Evolutionary conservation across 208 protist species (phyloP).

Genomic region (Hexamita inflata): DNA sequence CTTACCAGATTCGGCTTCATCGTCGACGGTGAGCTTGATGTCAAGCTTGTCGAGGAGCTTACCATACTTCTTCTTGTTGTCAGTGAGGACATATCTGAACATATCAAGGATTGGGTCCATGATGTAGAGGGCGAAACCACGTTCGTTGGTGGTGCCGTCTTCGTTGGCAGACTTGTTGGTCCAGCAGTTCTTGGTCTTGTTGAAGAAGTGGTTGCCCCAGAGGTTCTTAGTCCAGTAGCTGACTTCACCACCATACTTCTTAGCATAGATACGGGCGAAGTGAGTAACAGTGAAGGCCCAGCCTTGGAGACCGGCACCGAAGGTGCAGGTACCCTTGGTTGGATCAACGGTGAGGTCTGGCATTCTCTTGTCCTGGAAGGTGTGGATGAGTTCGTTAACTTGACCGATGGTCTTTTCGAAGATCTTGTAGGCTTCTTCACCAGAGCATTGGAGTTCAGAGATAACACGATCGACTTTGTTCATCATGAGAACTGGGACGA

Average conservation of each 20-base stretch:
- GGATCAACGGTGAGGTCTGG: conserved; percentile 62
- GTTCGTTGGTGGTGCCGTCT: conserved; percentile 46
- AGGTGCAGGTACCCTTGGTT: conserved; percentile 75
- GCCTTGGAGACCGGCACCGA: conserved; percentile 89
- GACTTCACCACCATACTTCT: conserved; percentile 73
- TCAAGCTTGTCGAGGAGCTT: conserved; percentile 75
- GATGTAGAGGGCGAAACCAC: conserved; percentile 85
- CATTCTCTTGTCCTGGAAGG: conserved; percentile 77
- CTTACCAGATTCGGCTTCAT: conserved; percentile 69
- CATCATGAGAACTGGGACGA: conserved; percentile 90
- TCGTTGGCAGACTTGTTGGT: conserved; percentile 35
- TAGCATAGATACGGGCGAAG: conserved; percentile 73
- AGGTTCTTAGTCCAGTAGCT: conserved; percentile 68
- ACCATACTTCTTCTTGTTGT: conserved; percentile 67
- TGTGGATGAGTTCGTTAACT: conserved; percentile 87
- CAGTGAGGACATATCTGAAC: conserved; percentile 75
- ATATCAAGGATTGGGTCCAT: conserved; percentile 88
- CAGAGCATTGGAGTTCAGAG: conserved; percentile 72
- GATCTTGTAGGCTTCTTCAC: conserved; percentile 60
- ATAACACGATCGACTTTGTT: conserved; percentile 95
- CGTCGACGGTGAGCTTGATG: conserved; percentile 68
- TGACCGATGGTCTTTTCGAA: conserved; percentile 71
- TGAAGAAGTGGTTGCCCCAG: conserved; percentile 95
- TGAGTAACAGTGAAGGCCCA: conserved; percentile 93
- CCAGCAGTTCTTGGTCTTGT: conserved; percentile 72